Evolutionary conservation across 345 rosid species (phyloP).

Genomic region (Bretschneidera sinensis): DNA sequence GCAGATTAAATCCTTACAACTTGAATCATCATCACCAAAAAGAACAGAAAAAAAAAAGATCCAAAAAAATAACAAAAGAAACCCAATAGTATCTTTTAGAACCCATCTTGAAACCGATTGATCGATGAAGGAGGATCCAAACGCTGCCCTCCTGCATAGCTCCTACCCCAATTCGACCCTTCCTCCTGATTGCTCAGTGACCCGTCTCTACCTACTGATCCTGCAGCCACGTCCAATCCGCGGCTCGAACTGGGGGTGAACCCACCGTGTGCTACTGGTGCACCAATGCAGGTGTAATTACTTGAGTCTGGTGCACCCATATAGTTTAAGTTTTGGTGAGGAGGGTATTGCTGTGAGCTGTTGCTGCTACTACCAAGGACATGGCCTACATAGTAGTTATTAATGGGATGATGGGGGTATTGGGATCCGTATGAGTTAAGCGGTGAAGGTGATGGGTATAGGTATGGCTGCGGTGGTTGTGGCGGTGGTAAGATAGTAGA

Average conservation of each 20-base stretch:
- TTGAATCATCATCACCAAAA: conserved; percentile 13
- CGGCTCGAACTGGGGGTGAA: conserved; percentile 26
- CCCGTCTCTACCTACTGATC: conserved; percentile 32
- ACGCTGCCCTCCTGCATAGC: conserved; percentile 24
- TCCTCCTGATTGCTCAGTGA: conserved; percentile 45
- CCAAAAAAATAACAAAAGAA: conserved; percentile 10
- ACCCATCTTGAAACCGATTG: conserved; percentile 65
- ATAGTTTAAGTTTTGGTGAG: conserved; percentile 31
- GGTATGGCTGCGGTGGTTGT: conserved; percentile 34
- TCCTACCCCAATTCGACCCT: conserved; percentile 41
- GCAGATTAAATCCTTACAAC: conserved; percentile 24
- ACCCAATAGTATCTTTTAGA: conserved; percentile 24
- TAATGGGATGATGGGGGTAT: conserved; percentile 28
- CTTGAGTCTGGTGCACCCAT: conserved; percentile 27
- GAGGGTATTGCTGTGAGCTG: conserved; percentile 32
- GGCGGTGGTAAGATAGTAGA: conserved; percentile 32
- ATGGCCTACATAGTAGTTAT: conserved; percentile 61
- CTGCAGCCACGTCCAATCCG: conserved; percentile 26
- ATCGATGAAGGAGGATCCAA: conserved; percentile 41
- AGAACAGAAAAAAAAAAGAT: conserved; percentile 13
- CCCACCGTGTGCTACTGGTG: conserved; percentile 48
- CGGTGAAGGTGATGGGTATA: conserved; percentile 48
- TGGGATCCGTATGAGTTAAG: conserved; percentile 35
- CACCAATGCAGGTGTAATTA: conserved; percentile 83
- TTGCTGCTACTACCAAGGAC: conserved; percentile 34